These are phyloP conservation scores for Chrysanthemum makinoi DNA, from an alignment of 129 eudicot genomes.

Conservation along the genomic window DNA sequence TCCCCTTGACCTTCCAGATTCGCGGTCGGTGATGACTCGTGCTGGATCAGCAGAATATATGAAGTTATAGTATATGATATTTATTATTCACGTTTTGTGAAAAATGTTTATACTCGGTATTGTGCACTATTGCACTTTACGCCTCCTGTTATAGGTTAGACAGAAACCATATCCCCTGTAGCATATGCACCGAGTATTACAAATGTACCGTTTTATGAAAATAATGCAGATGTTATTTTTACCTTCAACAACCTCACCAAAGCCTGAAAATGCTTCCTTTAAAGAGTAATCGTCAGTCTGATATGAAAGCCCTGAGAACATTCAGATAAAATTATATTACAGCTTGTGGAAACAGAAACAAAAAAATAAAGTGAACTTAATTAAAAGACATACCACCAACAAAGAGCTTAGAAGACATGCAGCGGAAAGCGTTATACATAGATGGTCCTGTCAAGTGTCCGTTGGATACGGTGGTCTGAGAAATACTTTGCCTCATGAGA, in stretches of 20 bases:
- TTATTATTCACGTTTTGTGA: no score
- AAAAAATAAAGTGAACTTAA: background rate
- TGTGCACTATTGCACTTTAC: no score
- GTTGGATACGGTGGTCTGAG: conserved; percentile 30
- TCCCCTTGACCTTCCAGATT: conserved; percentile 70
- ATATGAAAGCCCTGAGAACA: conserved; percentile 33
- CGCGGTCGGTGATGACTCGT: conserved; percentile 55
- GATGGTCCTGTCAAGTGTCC: conserved; percentile 23
- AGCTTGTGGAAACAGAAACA: background rate
- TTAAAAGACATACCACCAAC: conserved; percentile 52
- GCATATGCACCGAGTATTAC: no score
- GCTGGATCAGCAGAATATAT: conserved; percentile 29
- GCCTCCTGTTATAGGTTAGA: no score
- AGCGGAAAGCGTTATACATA: conserved; percentile 54
- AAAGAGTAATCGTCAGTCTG: conserved; percentile 26
- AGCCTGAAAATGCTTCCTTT: conserved; percentile 27
- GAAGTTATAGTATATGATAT: background rate
- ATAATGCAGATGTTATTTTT: background rate
- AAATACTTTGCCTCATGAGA: conserved; percentile 42
- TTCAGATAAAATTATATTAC: conserved; percentile 1
- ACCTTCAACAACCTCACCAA: conserved; percentile 52
- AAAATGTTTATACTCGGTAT: no score
- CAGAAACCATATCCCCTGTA: no score
- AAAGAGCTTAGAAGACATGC: conserved; percentile 75
- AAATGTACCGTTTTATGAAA: no score